These are phyloP conservation scores for Eucalyptus lansdowneana DNA, from an alignment of 345 rosid species.

Conservation along the genomic window DNA sequence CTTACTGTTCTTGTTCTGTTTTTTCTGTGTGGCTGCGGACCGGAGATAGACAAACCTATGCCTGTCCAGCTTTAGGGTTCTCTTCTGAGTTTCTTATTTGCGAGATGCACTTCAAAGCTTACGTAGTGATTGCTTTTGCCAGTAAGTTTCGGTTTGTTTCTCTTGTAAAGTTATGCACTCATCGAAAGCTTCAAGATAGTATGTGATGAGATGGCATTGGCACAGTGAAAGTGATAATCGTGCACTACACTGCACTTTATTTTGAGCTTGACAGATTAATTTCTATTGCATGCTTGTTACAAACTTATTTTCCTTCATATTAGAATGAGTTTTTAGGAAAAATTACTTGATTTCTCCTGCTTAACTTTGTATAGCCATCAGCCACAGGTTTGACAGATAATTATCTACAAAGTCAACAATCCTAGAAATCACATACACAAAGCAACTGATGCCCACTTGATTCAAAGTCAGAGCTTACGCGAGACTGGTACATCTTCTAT, in stretches of 20 bases:
- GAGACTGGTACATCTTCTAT: background rate
- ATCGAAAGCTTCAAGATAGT: background rate
- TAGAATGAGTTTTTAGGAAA: too few species aligned
- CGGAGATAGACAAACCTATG: background rate
- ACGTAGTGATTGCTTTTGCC: background rate
- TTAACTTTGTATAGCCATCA: slow-evolving; percentile 41
- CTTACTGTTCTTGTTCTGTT: background rate
- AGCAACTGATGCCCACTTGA: background rate
- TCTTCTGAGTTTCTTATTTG: background rate
- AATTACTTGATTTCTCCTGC: background rate
- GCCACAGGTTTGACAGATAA: slow-evolving; percentile 81
- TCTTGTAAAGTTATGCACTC: background rate
- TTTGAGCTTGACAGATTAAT: background rate
- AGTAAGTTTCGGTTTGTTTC: background rate
- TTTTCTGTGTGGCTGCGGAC: background rate
- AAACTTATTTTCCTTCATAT: too few species aligned
- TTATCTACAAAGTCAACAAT: background rate
- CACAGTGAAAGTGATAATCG: background rate
- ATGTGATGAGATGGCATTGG: background rate
- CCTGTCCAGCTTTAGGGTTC: background rate
- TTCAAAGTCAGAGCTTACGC: background rate
- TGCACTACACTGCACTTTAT: background rate
- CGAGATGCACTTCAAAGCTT: background rate
- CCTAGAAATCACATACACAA: background rate
- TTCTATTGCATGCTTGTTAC: too few species aligned